Percentiles rank a stretch among this genome's conserved stretches.
Evolutionary conservation across 805 yeast species (phyloP).

Genomic region (Monosporozyma aquatica): DNA sequence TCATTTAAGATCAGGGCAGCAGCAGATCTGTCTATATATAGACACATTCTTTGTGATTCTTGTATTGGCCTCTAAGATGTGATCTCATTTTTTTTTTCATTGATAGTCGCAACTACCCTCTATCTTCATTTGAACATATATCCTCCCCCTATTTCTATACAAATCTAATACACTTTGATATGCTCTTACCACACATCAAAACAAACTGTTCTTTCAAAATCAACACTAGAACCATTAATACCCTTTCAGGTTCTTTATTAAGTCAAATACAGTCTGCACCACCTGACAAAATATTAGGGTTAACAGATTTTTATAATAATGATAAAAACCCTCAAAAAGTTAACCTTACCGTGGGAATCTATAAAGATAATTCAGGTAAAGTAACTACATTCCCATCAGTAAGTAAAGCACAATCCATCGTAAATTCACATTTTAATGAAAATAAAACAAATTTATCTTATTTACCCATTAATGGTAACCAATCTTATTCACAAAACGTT

Average conservation of each 20-base stretch:
- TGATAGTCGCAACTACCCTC: too few species aligned
- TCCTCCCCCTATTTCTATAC: too few species aligned
- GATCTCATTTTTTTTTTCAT: too few species aligned
- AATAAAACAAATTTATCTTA: slow-evolving; percentile 53
- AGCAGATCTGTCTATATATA: too few species aligned
- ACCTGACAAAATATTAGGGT: slow-evolving; percentile 79
- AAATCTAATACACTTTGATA: too few species aligned
- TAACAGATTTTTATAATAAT: slow-evolving; percentile 61
- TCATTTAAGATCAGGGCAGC: too few species aligned
- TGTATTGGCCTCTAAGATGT: too few species aligned
- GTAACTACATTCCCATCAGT: slow-evolving; percentile 29
- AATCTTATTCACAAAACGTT: slow-evolving; percentile 56
- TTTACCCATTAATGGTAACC: slow-evolving; percentile 68
- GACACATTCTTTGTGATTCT: too few species aligned
- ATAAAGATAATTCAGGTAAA: slow-evolving; percentile 73
- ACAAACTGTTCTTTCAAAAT: too few species aligned
- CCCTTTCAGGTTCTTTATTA: background rate
- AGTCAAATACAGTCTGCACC: slow-evolving; percentile 39
- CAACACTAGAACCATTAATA: too few species aligned
- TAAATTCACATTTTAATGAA: slow-evolving; percentile 26
- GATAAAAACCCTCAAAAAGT: slow-evolving; percentile 54
- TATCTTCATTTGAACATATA: too few species aligned
- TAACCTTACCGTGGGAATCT: slow-evolving; percentile 54
- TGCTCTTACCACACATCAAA: too few species aligned
- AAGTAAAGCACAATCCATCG: slow-evolving; percentile 20